Conservation (phyloP, 495 filamentous ascomycete species). For the Alectoria sarmentosa region DNA sequence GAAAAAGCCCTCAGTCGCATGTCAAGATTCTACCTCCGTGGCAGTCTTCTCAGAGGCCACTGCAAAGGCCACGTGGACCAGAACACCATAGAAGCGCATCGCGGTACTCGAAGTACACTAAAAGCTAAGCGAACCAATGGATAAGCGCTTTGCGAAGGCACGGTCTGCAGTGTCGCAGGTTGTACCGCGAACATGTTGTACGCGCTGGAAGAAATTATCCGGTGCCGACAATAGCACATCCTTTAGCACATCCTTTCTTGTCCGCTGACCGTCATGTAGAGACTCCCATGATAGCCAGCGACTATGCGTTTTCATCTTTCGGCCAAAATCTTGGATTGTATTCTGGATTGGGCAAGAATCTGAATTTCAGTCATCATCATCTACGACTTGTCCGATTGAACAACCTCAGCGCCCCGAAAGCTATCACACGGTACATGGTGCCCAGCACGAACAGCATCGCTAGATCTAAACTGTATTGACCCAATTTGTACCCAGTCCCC, state of each 20-base stretch:
- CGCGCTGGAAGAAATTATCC: background rate
- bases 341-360: background rate
- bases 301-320: background rate
- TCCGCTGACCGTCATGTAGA: background rate
- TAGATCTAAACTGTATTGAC: conserved; percentile 35
- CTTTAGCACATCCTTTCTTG: background rate
- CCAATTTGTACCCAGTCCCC: conserved; percentile 35
- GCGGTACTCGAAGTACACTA: background rate
- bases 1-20: no score
- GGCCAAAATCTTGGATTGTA: background rate
- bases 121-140: background rate
- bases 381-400: conserved; percentile 10
- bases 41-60: no score
- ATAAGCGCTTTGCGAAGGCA: background rate
- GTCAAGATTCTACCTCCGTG: no score
- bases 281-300: background rate
- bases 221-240: background rate
- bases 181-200: background rate
- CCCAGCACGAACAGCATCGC: conserved; percentile 34
- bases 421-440: conserved; percentile 35
- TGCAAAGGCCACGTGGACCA: background rate
- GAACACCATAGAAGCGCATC: background rate
- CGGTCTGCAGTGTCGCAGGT: background rate
- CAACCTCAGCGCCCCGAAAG: conserved; percentile 34
- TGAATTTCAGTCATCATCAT: background rate